These are phyloP conservation scores for Emericellopsis cladophorae DNA, from an alignment of 2,329 filamentous ascomycete genomes.

Conservation along the genomic window DNA sequence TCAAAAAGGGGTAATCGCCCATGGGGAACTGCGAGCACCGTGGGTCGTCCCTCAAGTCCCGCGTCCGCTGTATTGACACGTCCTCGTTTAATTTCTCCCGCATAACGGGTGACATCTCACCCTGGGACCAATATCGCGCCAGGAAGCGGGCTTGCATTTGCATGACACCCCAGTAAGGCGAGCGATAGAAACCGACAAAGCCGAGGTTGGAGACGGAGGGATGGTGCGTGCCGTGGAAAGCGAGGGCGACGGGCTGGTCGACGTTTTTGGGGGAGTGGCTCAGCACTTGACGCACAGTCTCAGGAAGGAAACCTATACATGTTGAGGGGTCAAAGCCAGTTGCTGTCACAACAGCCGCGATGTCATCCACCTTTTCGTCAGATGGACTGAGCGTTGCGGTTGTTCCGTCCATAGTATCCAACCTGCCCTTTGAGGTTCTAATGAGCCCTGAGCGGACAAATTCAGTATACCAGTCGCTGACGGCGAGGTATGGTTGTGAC, in stretches of 20 bases:
- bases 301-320: slow-evolving; percentile 52
- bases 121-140: slow-evolving; percentile 40
- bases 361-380: slow-evolving; percentile 29
- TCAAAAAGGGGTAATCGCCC: slow-evolving; percentile 66
- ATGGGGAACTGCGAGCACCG: slow-evolving; percentile 63
- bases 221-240: slow-evolving; percentile 54
- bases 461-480: slow-evolving; percentile 61
- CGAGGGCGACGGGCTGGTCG: slow-evolving; percentile 51
- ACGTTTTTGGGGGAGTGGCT: slow-evolving; percentile 40
- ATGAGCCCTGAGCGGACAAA: slow-evolving; percentile 58
- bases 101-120: slow-evolving; percentile 8
- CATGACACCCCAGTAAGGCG: slow-evolving; percentile 78
- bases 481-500: slow-evolving; percentile 51
- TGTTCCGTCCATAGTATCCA: slow-evolving; percentile 19
- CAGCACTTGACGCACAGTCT: slow-evolving; percentile 40
- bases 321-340: slow-evolving; percentile 60
- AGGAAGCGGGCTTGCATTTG: slow-evolving; percentile 72
- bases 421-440: slow-evolving; percentile 32
- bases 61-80: slow-evolving; percentile 28
- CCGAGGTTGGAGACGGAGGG: slow-evolving; percentile 50
- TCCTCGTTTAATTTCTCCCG: slow-evolving; percentile 27
- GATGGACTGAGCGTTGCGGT: slow-evolving; percentile 18
- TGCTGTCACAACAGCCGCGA: slow-evolving; percentile 59
- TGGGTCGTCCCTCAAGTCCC: slow-evolving; percentile 36
- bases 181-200: slow-evolving; percentile 75